phyloP scores from a whole-genome alignment of 2,329 filamentous ascomycete species.

The Furcasterigmium furcatum region DNA sequence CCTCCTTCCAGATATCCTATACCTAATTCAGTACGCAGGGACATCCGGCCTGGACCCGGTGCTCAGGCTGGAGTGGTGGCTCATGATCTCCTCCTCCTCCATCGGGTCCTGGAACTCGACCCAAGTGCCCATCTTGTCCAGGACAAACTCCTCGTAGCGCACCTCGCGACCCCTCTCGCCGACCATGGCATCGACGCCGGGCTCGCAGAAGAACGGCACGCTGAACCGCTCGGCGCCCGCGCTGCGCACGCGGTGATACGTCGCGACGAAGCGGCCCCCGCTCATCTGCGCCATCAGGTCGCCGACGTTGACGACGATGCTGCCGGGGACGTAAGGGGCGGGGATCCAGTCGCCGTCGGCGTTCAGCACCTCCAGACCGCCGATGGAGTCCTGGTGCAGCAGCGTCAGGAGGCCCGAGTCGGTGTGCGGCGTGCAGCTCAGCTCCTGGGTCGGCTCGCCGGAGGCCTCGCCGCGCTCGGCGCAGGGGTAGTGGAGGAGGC shows the following conservation, averaged over 20 bases:
- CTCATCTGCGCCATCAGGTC: constrained; percentile 19
- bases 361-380: constrained; percentile 39
- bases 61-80: constrained; percentile 6
- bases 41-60: not conserved
- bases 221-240: constrained; percentile 8
- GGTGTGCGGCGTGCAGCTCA: constrained; percentile 27
- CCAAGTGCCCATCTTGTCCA: constrained; percentile 13
- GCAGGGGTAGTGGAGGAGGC: constrained; percentile 11
- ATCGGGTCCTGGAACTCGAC: constrained; percentile 22
- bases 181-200: constrained; percentile 21
- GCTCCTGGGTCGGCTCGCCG: too few species aligned
- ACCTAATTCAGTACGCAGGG: too few species aligned
- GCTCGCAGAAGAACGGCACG: constrained; percentile 14
- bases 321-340: constrained; percentile 16
- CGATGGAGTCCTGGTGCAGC: constrained; percentile 41
- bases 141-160: constrained; percentile 13
- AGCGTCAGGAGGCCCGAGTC: constrained; percentile 46
- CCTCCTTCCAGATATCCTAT: too few species aligned
- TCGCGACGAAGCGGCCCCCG: constrained; percentile 23
- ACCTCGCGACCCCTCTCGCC: constrained; percentile 14
- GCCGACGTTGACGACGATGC: constrained; percentile 21
- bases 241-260: constrained; percentile 48
- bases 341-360: constrained; percentile 32
- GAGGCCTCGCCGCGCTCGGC: too few species aligned
- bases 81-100: constrained; percentile 10